Evolutionary conservation across 805 yeast genomes (phyloP).

Genomic region (Starmerella sp.): DNA sequence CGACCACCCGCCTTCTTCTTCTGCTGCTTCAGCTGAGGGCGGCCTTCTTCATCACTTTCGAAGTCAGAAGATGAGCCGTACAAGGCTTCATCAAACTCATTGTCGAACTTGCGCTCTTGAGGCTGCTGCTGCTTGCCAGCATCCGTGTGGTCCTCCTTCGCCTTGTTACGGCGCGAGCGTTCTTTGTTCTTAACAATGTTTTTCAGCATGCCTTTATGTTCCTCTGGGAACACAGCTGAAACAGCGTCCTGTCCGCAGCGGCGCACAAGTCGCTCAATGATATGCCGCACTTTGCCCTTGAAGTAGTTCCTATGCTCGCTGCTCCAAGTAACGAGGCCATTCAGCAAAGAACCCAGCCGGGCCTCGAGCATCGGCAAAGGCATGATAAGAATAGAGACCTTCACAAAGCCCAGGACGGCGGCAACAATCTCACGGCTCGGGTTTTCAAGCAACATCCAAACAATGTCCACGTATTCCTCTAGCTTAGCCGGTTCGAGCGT

Average conservation of each 20-base stretch:
- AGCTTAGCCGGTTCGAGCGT: conserved; percentile 48
- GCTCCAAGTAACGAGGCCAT: conserved; percentile 78
- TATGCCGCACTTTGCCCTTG: conserved; percentile 84
- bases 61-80: conserved; percentile 55
- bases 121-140: conserved; percentile 28
- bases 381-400: conserved; percentile 71
- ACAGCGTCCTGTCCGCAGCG: conserved; percentile 83
- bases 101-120: conserved; percentile 43
- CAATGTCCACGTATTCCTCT: conserved; percentile 69
- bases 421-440: conserved; percentile 89
- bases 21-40: background rate
- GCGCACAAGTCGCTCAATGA: conserved; percentile 80
- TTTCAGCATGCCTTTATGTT: conserved; percentile 67
- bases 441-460: conserved; percentile 81
- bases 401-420: conserved; percentile 86
- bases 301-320: conserved; percentile 94
- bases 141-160: conserved; percentile 25
- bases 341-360: conserved; percentile 53
- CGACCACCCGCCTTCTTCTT: background rate
- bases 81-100: conserved; percentile 87
- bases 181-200: conserved; percentile 80
- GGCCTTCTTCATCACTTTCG: conserved; percentile 28
- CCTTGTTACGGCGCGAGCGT: conserved; percentile 65
- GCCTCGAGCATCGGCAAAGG: conserved; percentile 66
- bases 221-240: conserved; percentile 78